These are phyloP conservation scores for Pascua sp. DNA, from an alignment of 1,284 basidiomycete species.

Conservation along the genomic window DNA sequence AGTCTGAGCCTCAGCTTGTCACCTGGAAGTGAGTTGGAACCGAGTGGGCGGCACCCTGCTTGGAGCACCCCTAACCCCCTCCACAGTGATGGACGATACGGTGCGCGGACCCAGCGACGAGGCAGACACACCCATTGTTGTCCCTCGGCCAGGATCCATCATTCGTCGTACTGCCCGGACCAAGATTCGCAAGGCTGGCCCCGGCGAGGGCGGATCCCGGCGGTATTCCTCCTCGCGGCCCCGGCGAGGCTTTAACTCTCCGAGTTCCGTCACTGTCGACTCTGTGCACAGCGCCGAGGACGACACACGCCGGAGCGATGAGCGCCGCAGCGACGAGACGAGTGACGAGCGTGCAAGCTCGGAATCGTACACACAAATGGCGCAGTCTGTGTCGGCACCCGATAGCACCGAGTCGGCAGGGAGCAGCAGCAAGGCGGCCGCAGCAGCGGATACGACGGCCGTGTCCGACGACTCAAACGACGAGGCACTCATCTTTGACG, in stretches of 20 bases:
- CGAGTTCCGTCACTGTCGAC: constrained; percentile 3
- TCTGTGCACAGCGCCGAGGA: constrained; percentile 5
- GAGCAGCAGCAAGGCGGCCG: neutral
- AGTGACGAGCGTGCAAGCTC: constrained; percentile 17
- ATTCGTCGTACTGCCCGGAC: constrained; percentile 88
- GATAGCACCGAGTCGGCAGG: too few relatives aligned
- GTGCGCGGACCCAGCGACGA: constrained; percentile 21
- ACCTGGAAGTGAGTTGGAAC: constrained; percentile 66
- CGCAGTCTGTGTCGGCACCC: too few relatives aligned
- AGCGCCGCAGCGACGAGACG: constrained; percentile 21
- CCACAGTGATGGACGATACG: constrained; percentile 37
- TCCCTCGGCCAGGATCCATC: constrained; percentile 79
- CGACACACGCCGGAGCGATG: constrained; percentile 10
- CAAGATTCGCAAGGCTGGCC: constrained; percentile 85
- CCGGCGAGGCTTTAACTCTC: constrained; percentile 38
- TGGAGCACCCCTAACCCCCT: neutral
- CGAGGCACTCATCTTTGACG: constrained; percentile 74
- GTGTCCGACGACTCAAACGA: constrained; percentile 58
- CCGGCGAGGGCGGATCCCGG: constrained; percentile 73
- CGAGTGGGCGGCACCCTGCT: too few relatives aligned
- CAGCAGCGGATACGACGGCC: neutral
- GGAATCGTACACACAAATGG: constrained; percentile 9
- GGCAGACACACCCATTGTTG: constrained; percentile 76
- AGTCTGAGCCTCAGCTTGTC: constrained; percentile 83
- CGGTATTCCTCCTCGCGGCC: constrained; percentile 59